A percentile compares a stretch with the other conserved stretches of the same genome.
Evolutionary conservation across 305 asterid species (phyloP).

Genomic region (Plantago coronopus): DNA sequence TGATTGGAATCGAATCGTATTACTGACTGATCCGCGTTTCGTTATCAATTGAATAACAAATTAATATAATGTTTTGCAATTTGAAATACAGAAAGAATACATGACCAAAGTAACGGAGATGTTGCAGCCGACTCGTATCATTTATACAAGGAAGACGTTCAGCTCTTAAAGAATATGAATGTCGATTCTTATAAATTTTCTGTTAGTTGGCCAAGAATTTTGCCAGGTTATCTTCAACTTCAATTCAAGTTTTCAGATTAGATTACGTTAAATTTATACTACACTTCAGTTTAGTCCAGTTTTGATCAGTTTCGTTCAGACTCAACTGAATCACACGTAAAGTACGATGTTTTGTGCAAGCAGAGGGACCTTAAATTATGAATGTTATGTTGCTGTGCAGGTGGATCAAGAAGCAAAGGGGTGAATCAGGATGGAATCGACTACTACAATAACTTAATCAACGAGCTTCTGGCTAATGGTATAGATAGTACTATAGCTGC

Average conservation of each 20-base stretch:
- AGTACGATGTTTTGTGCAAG: no score
- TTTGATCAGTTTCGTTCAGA: no score
- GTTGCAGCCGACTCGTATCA: slow-evolving; percentile 42
- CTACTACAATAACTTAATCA: slow-evolving; percentile 39
- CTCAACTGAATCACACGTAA: no score
- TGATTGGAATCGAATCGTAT: no score
- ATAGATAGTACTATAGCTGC: no score
- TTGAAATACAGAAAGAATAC: slow-evolving; percentile 28
- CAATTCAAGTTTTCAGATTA: no score
- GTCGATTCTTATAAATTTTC: slow-evolving; percentile 47
- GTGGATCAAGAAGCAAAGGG: slow-evolving; percentile 36
- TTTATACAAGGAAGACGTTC: slow-evolving; percentile 43
- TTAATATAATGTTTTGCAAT: no score
- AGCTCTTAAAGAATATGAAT: slow-evolving; percentile 29
- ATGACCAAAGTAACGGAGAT: slow-evolving; percentile 36
- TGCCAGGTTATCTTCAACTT: slow-evolving; percentile 47
- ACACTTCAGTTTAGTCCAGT: no score
- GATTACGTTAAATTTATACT: no score
- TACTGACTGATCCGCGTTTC: no score
- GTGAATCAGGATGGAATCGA: slow-evolving; percentile 42
- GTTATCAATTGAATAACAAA: no score
- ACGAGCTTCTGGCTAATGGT: slow-evolving; percentile 44
- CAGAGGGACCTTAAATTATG: no score
- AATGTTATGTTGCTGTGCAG: slow-evolving; percentile 23
- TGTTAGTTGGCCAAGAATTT: slow-evolving; percentile 42